A percentile compares a stretch with the other conserved stretches of the same genome.
phyloP scores from a whole-genome alignment of 306 rosid species.

The Cucumis melo region DNA sequence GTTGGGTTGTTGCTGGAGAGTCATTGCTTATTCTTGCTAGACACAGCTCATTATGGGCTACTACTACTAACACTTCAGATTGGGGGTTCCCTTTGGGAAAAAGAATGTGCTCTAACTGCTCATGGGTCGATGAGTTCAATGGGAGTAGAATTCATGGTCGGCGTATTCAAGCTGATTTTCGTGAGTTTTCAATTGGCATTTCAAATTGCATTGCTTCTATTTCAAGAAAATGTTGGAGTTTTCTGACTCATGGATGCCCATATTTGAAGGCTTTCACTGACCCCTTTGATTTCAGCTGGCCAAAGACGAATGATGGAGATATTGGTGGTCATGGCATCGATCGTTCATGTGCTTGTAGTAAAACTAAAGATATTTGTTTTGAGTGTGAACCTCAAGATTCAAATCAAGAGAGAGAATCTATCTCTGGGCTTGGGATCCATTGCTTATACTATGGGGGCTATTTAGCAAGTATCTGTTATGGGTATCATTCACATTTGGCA shows the following conservation, averaged over 20 bases:
- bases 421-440: constrained; percentile 41
- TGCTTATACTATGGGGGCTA: constrained; percentile 55
- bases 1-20: constrained; percentile 63
- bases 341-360: neutral
- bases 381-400: constrained; percentile 5
- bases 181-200: constrained; percentile 24
- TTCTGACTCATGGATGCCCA: constrained; percentile 24
- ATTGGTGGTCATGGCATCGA: neutral
- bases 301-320: constrained; percentile 4
- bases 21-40: constrained; percentile 38
- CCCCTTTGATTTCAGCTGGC: constrained; percentile 40
- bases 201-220: constrained; percentile 21
- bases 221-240: constrained; percentile 18
- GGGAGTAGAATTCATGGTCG: constrained; percentile 13
- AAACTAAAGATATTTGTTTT: constrained; percentile 1
- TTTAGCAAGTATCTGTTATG: constrained; percentile 41
- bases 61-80: constrained; percentile 10
- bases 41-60: constrained; percentile 36
- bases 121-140: constrained; percentile 24
- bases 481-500: constrained; percentile 24
- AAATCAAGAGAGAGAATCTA: constrained; percentile 10
- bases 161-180: constrained; percentile 22
- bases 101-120: constrained; percentile 33
- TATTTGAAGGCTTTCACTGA: constrained; percentile 28
- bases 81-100: constrained; percentile 13